Percentiles rank a stretch among this genome's conserved stretches.
Evolutionary conservation across 768 basidiomycete genomes (phyloP).

Genomic region (Suillus discolor): DNA sequence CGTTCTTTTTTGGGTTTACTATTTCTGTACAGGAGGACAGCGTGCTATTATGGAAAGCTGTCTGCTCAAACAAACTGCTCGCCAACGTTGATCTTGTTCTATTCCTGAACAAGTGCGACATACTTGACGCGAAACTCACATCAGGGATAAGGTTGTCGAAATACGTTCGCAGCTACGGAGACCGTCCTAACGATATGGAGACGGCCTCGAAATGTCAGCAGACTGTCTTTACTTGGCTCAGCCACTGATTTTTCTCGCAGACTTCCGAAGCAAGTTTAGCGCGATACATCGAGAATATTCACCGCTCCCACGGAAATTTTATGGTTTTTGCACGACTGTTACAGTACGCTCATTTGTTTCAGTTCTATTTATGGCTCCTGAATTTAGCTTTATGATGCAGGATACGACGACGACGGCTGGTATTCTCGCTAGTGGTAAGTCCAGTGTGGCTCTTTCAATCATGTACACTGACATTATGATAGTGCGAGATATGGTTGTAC

Average conservation of each 20-base stretch:
- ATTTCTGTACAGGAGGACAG: constrained; percentile 63
- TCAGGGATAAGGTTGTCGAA: constrained; percentile 65
- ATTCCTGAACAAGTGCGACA: constrained; percentile 84
- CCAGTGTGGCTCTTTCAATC: not conserved
- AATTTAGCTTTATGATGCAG: constrained; percentile 30
- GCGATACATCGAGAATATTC: constrained; percentile 80
- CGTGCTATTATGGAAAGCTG: constrained; percentile 71
- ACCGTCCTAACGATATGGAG: constrained; percentile 69
- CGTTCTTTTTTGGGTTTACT: not conserved
- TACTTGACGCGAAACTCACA: constrained; percentile 64
- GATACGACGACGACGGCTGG: constrained; percentile 74
- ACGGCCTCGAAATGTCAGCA: constrained; percentile 65
- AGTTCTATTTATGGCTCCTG: not conserved
- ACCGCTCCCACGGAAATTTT: constrained; percentile 73
- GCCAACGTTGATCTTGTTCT: constrained; percentile 73
- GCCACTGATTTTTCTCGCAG: constrained; percentile 33
- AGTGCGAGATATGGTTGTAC: constrained; percentile 84
- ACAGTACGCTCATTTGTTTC: constrained; percentile 45
- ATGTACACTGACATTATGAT: constrained; percentile 13
- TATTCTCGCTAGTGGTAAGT: constrained; percentile 75
- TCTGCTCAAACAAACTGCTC: constrained; percentile 72
- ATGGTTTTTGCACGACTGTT: constrained; percentile 77
- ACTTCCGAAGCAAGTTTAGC: constrained; percentile 70
- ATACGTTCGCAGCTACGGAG: constrained; percentile 72
- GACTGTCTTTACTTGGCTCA: not conserved